Conservation (phyloP, 768 basidiomycete species). For the Epithele typhae region DNA sequence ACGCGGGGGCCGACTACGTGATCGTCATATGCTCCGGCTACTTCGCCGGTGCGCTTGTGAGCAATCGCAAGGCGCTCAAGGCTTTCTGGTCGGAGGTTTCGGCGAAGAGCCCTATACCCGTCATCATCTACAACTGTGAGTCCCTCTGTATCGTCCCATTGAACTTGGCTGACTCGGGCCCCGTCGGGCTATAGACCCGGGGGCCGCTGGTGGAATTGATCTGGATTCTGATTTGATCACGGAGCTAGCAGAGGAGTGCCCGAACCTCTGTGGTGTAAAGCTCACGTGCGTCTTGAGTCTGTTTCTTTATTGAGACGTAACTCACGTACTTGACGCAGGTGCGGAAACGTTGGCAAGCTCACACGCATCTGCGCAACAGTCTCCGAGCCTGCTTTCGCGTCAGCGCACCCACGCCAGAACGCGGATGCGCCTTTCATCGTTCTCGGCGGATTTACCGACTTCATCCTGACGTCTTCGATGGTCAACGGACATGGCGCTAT, state of each 20-base stretch:
- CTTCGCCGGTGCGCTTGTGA: constrained; percentile 70
- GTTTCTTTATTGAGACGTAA: too few species aligned
- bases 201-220: constrained; percentile 84
- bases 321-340: constrained; percentile 38
- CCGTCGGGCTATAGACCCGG: constrained; percentile 60
- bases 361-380: constrained; percentile 75
- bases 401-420: constrained; percentile 64
- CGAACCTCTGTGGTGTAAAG: constrained; percentile 84
- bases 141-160: too few species aligned
- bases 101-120: constrained; percentile 77
- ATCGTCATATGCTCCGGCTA: constrained; percentile 87
- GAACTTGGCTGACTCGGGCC: too few species aligned
- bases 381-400: constrained; percentile 49
- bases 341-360: constrained; percentile 88
- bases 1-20: constrained; percentile 79
- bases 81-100: constrained; percentile 74
- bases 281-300: constrained; percentile 58
- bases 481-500: constrained; percentile 84
- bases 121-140: constrained; percentile 86
- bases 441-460: constrained; percentile 83
- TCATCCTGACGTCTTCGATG: constrained; percentile 67
- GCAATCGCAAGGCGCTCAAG: constrained; percentile 65
- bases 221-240: constrained; percentile 84
- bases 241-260: constrained; percentile 68
- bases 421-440: constrained; percentile 70